Evolutionary conservation across 495 filamentous ascomycete genomes (phyloP), one percentile per base, ranked within the genome.

Genomic region (Clohesyomyces aquaticus): DNA sequence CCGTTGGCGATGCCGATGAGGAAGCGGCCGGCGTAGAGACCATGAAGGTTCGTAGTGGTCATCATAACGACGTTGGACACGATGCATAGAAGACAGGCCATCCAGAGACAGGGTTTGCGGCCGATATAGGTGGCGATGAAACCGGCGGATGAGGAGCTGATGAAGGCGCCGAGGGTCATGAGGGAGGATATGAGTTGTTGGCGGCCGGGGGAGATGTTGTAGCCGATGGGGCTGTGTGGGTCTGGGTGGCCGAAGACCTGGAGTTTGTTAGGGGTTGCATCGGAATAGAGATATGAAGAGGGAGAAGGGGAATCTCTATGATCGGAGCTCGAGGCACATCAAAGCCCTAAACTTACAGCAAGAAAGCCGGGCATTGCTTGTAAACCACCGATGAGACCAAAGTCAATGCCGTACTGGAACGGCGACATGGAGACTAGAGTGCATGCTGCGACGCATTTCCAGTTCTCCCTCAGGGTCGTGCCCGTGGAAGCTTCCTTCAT

Each of bases 341-440:
- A n/a, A n/a, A n/a, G n/a, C n/a, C n/a, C 2, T 4, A 14, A 16
- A 19, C 19, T 54, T 56, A 80, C 79, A 73, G 79, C 65, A 51
- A 86, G 73, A 69, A 86, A 87, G n/a, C 83, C 83, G 32, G 76
- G 58, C 84, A 86, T 87, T 55, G 83, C 84, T 65, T 86, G 84
- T 16, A 87, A 73, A 58, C 83, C 82, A 10, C 82, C 83, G 49
- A 87, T 83, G 52, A 85, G 74, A 14, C 82, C 83, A 66, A 85
- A 87, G 60, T 87, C 84, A 47, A 86, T 70, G 10, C 84, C 83
- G 77, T 86, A 87, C 67, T 86, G 84, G 65, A 87, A 87, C 0
- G 83, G 81, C 46, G 70, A 78, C 56, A 81, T 80, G 42, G 77
- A 79, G 65, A 79, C 79, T 23, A 79, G 76, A 54, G 73, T 77